phyloP scores from a whole-genome alignment of 306 rosid species.

The Vigna angularis region DNA sequence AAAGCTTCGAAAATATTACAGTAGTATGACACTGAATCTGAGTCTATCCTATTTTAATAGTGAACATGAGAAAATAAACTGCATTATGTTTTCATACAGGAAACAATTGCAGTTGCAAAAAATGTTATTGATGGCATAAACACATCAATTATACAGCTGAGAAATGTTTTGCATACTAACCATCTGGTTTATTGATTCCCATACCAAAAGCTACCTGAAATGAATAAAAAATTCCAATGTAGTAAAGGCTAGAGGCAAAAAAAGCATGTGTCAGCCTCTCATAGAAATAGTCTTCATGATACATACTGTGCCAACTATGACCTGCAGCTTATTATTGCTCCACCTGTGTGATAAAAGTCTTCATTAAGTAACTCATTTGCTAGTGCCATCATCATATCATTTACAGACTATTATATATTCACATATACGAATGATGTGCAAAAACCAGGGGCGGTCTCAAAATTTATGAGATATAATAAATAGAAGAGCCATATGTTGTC shows the following conservation, averaged over 20 bases:
- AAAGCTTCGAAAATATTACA: constrained; percentile 15
- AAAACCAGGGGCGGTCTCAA: constrained; percentile 18
- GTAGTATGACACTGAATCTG: constrained; percentile 24
- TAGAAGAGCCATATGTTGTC: constrained; percentile 9
- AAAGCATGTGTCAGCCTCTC: not conserved
- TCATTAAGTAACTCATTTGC: constrained; percentile 32
- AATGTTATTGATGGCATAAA: not conserved
- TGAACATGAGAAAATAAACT: constrained; percentile 21
- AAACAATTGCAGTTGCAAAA: constrained; percentile 40
- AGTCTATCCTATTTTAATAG: constrained; percentile 17
- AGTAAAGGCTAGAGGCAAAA: constrained; percentile 32
- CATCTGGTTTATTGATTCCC: constrained; percentile 99
- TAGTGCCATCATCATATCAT: constrained; percentile 17
- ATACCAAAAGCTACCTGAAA: constrained; percentile 98
- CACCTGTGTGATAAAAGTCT: constrained; percentile 64
- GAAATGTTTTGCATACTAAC: constrained; percentile 60
- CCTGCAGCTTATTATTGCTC: constrained; percentile 88
- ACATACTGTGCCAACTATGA: constrained; percentile 94
- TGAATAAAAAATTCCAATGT: constrained; percentile 7
- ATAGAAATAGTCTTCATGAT: constrained; percentile 32
- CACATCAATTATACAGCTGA: constrained; percentile 1
- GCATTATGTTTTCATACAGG: not conserved
- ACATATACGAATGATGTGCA: constrained; percentile 18
- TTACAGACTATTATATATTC: constrained; percentile 32
- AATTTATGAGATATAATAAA: constrained; percentile 22